Evolutionary conservation across 1,284 basidiomycete species (phyloP).

Genomic region (Testicularia cyperi): DNA sequence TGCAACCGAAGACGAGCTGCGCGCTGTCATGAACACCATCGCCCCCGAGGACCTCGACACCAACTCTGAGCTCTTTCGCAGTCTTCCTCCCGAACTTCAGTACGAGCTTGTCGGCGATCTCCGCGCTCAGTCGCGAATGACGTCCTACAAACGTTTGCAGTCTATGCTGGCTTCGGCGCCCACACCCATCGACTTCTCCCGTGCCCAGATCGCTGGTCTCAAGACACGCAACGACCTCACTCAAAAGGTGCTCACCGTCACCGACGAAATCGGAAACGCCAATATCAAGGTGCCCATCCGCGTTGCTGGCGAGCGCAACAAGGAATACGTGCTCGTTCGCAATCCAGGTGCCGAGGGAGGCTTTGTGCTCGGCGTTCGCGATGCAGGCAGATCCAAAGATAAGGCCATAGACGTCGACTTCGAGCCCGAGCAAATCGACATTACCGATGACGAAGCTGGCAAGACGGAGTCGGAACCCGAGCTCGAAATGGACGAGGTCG

Average conservation of each 20-base stretch:
- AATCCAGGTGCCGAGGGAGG: conserved; percentile 80
- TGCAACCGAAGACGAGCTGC: conserved; percentile 55
- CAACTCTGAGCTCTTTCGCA: conserved; percentile 68
- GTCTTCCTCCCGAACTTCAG: conserved; percentile 90
- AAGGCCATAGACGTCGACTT: conserved; percentile 78
- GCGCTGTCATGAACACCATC: conserved; percentile 51
- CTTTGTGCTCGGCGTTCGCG: conserved; percentile 86
- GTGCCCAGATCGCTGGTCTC: conserved; percentile 76
- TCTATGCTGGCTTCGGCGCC: conserved; percentile 80
- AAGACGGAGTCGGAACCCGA: conserved; percentile 28
- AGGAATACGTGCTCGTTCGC: conserved; percentile 88
- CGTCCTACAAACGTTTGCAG: conserved; percentile 84
- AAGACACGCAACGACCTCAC: conserved; percentile 87
- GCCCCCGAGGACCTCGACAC: conserved; percentile 57
- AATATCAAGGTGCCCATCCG: conserved; percentile 82
- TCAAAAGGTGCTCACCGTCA: conserved; percentile 90
- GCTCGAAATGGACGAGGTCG: conserved; percentile 53
- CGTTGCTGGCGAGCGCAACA: conserved; percentile 90
- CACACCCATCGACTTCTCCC: conserved; percentile 91
- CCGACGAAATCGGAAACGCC: conserved; percentile 85
- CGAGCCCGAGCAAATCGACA: conserved; percentile 36
- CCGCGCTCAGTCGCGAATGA: conserved; percentile 87
- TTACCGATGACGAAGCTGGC: conserved; percentile 28
- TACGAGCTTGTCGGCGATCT: conserved; percentile 98
- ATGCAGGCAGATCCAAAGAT: conserved; percentile 71